Evolutionary conservation across 148 eudicot genomes (phyloP), one percentile per base, ranked within the genome.

Genomic region (Spergularia bocconei): DNA sequence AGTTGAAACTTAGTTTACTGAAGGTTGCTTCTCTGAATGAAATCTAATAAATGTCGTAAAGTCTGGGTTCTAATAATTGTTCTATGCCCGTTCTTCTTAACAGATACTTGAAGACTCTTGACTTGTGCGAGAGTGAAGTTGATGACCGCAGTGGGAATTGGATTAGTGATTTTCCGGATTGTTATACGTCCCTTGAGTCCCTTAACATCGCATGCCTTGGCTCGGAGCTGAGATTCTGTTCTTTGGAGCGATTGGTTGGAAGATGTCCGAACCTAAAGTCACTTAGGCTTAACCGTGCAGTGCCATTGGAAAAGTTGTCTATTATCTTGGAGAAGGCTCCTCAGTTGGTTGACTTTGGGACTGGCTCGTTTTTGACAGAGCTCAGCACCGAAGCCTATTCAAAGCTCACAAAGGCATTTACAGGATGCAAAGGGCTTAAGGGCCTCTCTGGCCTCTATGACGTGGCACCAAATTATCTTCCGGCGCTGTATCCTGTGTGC

Each of bases 101-200:
- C 87, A 95, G 99, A 84, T 88, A 91, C 53, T 84, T 95, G 73
- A 87, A 85, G 77, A 94, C 83, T 38, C 87, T 95, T 19, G 97
- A 95, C 78, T 83, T 95, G 71, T 86, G 91, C 25, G 99, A 95
- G 73, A 85, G 99, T 73, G 99, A 95, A 54, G 97, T 95, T 76
- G 97, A 91, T 13, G 99, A 92, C 72, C 78, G 83, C n/a, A 88
- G 91, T 77, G 98, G 99, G 64, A 88, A 91, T 74, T 92, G 99
- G 99, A 83, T 92, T 52, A 89, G 90, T 80, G 88, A 89, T 78
- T 95, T 95, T 39, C 99, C 99, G 19, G 96, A 91, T 63, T 70
- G 78, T 15, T 89, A 54, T 69, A 90, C 99, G 11, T 89, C 97
- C 14, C 67, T 92, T 69, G 97, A 86, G 21, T 88, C 97, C 6